Conservation (phyloP, 2,329 filamentous ascomycete species). For the Fusarium buxicola region DNA sequence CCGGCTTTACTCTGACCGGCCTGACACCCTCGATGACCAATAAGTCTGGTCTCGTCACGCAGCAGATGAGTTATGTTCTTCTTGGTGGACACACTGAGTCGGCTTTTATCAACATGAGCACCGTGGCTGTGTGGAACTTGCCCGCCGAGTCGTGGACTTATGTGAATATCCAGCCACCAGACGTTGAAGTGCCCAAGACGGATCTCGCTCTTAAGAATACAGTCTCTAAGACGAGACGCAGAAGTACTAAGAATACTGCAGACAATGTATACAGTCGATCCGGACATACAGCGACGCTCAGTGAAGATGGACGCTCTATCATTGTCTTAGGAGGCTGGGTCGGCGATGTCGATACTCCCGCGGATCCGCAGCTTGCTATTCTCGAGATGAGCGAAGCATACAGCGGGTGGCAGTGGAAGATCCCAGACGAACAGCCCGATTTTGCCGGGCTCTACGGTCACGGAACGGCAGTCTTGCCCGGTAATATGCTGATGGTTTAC, state of each 20-base stretch:
- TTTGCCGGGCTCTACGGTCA: slow-evolving; percentile 69
- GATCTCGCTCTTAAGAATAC: slow-evolving; percentile 64
- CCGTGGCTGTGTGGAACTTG: slow-evolving; percentile 85
- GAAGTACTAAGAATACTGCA: slow-evolving; percentile 43
- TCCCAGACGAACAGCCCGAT: slow-evolving; percentile 65
- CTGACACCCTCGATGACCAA: slow-evolving; percentile 78
- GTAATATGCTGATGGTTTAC: slow-evolving; percentile 76
- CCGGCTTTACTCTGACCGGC: slow-evolving; percentile 85
- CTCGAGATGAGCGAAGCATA: slow-evolving; percentile 81
- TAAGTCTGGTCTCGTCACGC: slow-evolving; percentile 71
- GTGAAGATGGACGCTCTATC: slow-evolving; percentile 80
- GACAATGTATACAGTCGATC: slow-evolving; percentile 79
- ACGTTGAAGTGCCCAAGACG: slow-evolving; percentile 53
- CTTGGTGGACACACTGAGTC: slow-evolving; percentile 85
- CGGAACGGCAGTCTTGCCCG: slow-evolving; percentile 71
- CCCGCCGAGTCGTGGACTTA: slow-evolving; percentile 91
- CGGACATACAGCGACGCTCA: slow-evolving; percentile 87
- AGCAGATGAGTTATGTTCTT: slow-evolving; percentile 82
- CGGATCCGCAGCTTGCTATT: slow-evolving; percentile 83
- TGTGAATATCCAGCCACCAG: slow-evolving; percentile 68
- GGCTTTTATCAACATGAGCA: slow-evolving; percentile 95
- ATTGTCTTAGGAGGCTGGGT: slow-evolving; percentile 93
- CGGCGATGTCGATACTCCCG: slow-evolving; percentile 79
- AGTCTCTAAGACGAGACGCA: slow-evolving; percentile 15
- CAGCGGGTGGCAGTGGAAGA: slow-evolving; percentile 78